These are phyloP conservation scores for Termitomyces sp. DNA, from an alignment of 768 basidiomycete species.

Conservation along the genomic window DNA sequence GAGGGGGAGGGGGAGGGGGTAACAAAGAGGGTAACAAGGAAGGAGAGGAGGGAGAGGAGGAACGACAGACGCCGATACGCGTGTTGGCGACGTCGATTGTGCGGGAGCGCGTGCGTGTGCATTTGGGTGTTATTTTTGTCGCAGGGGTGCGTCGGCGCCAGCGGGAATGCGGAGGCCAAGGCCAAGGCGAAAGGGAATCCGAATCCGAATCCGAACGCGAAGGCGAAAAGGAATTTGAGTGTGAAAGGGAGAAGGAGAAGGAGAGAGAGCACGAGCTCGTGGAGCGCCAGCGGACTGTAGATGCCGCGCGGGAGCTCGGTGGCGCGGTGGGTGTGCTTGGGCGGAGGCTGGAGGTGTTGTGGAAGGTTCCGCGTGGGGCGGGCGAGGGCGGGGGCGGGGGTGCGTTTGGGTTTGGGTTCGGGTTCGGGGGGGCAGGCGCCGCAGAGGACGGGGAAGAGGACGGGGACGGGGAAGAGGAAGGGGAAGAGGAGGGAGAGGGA, in stretches of 20 bases:
- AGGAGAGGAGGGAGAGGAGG: no score
- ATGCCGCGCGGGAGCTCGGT: slow-evolving; percentile 59
- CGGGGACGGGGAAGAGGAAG: slow-evolving; percentile 22
- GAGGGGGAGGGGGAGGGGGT: no score
- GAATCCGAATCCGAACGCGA: no score
- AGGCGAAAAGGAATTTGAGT: no score
- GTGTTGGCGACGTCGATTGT: slow-evolving; percentile 47
- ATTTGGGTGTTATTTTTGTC: slow-evolving; percentile 54
- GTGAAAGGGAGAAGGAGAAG: slow-evolving; percentile 9
- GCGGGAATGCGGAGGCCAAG: slow-evolving; percentile 23
- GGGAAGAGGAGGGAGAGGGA: slow-evolving; percentile 28
- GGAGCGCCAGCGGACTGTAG: slow-evolving; percentile 45
- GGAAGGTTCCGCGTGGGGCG: slow-evolving; percentile 26
- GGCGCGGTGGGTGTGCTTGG: slow-evolving; percentile 52
- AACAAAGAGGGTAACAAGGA: no score
- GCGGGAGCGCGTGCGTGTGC: slow-evolving; percentile 45
- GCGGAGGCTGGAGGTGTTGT: slow-evolving; percentile 50
- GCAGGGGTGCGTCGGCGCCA: slow-evolving; percentile 26
- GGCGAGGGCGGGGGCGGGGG: slow-evolving; percentile 13
- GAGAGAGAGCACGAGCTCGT: slow-evolving; percentile 26
- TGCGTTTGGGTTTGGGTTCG: no score
- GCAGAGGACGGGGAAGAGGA: slow-evolving; percentile 28
- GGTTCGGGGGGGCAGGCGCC: no score
- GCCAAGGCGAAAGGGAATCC: no score
- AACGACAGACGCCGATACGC: slow-evolving; percentile 34